These are phyloP conservation scores for Mucor lusitanicus DNA, from an alignment of 371 early-diverging fungal species.

Conservation along the genomic window DNA sequence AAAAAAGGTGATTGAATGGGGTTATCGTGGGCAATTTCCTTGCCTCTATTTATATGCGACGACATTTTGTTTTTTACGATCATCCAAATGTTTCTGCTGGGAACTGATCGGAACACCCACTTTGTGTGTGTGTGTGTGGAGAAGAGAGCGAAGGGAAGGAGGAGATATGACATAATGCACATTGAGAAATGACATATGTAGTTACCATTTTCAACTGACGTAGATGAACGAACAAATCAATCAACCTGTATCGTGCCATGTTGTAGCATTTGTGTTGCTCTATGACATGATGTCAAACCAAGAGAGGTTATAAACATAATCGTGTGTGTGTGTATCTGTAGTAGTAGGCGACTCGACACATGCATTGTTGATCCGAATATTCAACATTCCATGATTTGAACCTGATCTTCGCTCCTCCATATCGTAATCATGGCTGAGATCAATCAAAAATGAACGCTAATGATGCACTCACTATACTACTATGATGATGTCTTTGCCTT, in stretches of 20 bases:
- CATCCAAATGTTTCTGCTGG: conserved; percentile 1
- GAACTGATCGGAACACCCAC: background rate
- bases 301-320: background rate
- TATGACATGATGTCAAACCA: background rate
- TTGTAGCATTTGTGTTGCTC: background rate
- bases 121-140: background rate
- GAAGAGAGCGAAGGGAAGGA: no score
- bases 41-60: background rate
- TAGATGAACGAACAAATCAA: no score
- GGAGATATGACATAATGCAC: conserved; percentile 1
- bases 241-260: background rate
- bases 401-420: background rate
- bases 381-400: background rate
- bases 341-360: background rate
- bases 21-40: background rate
- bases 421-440: background rate
- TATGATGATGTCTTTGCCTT: background rate
- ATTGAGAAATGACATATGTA: background rate
- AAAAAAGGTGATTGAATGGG: background rate
- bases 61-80: conserved; percentile 6
- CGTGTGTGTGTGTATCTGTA: background rate
- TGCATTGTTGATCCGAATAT: background rate
- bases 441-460: background rate
- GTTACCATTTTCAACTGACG: background rate
- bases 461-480: no score